These are phyloP conservation scores for Chlamydomonas incerta DNA, from an alignment of 139 green algal species.

Conservation along the genomic window DNA sequence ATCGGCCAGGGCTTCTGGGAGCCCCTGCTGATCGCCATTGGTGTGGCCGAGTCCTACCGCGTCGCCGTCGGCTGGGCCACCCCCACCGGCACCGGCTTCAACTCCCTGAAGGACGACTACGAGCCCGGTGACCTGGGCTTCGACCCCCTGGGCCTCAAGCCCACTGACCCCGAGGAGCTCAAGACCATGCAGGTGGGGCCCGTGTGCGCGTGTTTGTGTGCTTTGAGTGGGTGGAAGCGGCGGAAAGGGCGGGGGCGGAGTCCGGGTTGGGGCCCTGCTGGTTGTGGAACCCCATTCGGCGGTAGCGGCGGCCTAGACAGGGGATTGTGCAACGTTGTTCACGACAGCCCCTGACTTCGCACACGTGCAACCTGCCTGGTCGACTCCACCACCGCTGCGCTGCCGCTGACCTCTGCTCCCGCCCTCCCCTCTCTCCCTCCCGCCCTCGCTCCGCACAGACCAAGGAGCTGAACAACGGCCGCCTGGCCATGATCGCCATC, in stretches of 20 bases:
- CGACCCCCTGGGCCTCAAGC: conserved; percentile 75
- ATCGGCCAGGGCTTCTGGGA: conserved; percentile 72
- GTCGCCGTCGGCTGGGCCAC: conserved; percentile 72
- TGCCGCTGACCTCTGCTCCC: no score
- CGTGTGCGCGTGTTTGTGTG: no score
- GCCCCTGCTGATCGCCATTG: conserved; percentile 76
- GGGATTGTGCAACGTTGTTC: no score
- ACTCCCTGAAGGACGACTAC: conserved; percentile 79
- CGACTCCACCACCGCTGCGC: no score
- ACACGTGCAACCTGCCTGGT: no score
- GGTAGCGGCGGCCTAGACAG: no score
- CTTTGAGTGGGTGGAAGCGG: no score
- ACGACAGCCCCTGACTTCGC: no score
- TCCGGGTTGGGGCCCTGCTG: no score
- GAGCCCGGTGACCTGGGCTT: conserved; percentile 72
- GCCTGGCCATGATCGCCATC: conserved; percentile 89
- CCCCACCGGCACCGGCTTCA: conserved; percentile 67
- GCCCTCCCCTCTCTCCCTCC: conserved; percentile 33
- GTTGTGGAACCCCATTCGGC: no score
- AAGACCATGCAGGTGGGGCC: conserved; percentile 54
- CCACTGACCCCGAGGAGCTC: conserved; percentile 57
- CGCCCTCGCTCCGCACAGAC: conserved; percentile 45
- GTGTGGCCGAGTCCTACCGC: conserved; percentile 70
- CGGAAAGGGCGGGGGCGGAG: no score
- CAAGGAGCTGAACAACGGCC: conserved; percentile 91